Evolutionary conservation across 805 yeast genomes (phyloP).

Genomic region (Schizosaccharomyces osmophilus): DNA sequence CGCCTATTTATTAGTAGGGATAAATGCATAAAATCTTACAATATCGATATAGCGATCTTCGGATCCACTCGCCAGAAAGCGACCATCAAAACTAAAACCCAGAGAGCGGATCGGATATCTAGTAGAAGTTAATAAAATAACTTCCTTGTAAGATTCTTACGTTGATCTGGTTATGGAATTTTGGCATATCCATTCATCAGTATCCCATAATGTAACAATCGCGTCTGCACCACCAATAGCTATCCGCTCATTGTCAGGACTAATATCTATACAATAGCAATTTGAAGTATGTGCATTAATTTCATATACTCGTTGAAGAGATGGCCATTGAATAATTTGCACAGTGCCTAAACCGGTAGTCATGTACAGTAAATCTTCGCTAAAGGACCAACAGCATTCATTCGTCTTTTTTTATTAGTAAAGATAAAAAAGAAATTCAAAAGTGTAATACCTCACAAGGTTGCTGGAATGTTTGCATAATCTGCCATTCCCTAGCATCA

Average conservation of each 20-base stretch:
- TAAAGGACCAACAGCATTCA: conserved; percentile 1
- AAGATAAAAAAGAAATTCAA: background rate
- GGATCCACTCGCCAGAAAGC: conserved; percentile 21
- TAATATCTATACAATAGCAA: conserved; percentile 18
- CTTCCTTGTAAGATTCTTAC: conserved; percentile 3
- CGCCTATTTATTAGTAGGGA: background rate
- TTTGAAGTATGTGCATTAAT: background rate
- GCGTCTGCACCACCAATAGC: conserved; percentile 37
- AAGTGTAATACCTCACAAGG: background rate
- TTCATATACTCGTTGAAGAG: background rate
- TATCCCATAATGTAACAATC: conserved; percentile 26
- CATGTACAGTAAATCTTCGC: background rate
- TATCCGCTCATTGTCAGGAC: conserved; percentile 27
- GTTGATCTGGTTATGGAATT: conserved; percentile 20
- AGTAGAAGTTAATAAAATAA: background rate
- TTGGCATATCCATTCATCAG: conserved; percentile 18
- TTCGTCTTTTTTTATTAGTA: background rate
- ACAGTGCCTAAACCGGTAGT: conserved; percentile 2
- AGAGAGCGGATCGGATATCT: background rate
- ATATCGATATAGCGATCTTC: conserved; percentile 21
- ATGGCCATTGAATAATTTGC: background rate
- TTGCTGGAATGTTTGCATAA: conserved; percentile 9
- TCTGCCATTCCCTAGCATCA: conserved; percentile 15
- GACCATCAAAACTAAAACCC: conserved; percentile 23
- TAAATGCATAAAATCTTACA: conserved; percentile 8